Evolutionary conservation across 2,329 filamentous ascomycete genomes (phyloP), one percentile per base, ranked within the genome.

Genomic region (Colletotrichum camelliae): DNA sequence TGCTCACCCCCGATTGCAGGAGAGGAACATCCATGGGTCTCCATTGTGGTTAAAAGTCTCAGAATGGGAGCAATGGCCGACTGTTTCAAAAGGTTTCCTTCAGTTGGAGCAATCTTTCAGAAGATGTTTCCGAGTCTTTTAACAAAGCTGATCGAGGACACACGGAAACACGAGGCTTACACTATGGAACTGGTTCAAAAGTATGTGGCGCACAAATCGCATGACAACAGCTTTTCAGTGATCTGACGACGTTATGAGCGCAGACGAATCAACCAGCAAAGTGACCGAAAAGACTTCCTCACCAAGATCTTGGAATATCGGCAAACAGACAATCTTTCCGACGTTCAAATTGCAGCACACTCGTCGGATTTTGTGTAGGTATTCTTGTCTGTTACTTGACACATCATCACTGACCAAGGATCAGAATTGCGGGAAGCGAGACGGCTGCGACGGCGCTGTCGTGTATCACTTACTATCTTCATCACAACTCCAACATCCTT

Each of bases 331-430:
- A 35, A 60, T 13, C 39, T 72, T 79, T 78, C 80, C 5, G 79
- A 78, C 39, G 80, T 82, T 67, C 81, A 83, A 55, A 77, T 84
- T 67, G 79, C 80, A 4, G 81, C 81, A 29, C 78, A 84, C 67
- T 77, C 74, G 55, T 81, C 80, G 4, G 78, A 79, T 4, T 73
- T 82, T 13, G 78, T 80, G 80, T 82, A 68, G 61, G 77, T 18
- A 4, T 37, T 10, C 1, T 2, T 1, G 79, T 31, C 27, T 24
- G 5, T 27, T 4, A 13, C 3, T 35, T 2, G 12, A 16, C 6
- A 16, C 31, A 24, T 27, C 2, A 6, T 16, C 24, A 7, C 18
- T 15, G 12, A 39, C 7, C 2, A 33, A n/a, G 8, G 8, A 8
- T 0, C 21, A 15, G 67, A 15, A 60, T 70, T 2, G 72, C 72